phyloP scores from a whole-genome alignment of 495 filamentous ascomycete species.

The Trichoderma virens region DNA sequence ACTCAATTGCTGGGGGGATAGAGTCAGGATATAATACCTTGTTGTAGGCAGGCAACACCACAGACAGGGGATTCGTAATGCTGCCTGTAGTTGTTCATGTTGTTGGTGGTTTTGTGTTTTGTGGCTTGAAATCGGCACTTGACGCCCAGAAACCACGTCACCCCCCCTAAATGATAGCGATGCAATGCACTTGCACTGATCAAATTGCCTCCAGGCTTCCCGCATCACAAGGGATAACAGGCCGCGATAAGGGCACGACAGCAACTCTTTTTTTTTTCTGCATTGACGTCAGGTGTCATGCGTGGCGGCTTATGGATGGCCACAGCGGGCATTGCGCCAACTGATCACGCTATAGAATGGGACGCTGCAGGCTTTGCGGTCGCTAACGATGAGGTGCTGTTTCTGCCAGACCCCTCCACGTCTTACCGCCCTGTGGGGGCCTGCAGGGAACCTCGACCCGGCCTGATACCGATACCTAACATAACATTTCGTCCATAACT shows the following conservation, averaged over 20 bases:
- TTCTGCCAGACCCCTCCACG: background rate
- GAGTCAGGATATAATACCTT: too few relatives aligned
- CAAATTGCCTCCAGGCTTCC: background rate
- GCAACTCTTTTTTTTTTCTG: background rate
- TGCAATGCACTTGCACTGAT: too few relatives aligned
- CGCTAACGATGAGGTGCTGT: too few relatives aligned
- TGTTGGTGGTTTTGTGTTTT: too few relatives aligned
- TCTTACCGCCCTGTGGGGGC: background rate
- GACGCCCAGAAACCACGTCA: background rate
- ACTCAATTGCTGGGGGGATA: too few relatives aligned
- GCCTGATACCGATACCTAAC: too few relatives aligned
- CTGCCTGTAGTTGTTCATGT: too few relatives aligned
- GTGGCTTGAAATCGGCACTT: too few relatives aligned
- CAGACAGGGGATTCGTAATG: too few relatives aligned
- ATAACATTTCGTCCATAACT: too few relatives aligned
- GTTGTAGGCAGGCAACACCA: too few relatives aligned
- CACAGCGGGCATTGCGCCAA: background rate
- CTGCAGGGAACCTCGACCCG: too few relatives aligned
- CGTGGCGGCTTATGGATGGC: conserved; percentile 9
- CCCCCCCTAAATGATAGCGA: background rate
- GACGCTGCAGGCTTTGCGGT: background rate
- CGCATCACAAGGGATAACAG: background rate
- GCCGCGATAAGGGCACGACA: background rate
- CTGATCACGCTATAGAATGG: background rate
- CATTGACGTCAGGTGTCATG: conserved; percentile 8